A percentile compares a stretch with the other conserved stretches of the same genome.
Conservation (phyloP, 179 eudicot genomes). For the Patellifolia procumbens region DNA sequence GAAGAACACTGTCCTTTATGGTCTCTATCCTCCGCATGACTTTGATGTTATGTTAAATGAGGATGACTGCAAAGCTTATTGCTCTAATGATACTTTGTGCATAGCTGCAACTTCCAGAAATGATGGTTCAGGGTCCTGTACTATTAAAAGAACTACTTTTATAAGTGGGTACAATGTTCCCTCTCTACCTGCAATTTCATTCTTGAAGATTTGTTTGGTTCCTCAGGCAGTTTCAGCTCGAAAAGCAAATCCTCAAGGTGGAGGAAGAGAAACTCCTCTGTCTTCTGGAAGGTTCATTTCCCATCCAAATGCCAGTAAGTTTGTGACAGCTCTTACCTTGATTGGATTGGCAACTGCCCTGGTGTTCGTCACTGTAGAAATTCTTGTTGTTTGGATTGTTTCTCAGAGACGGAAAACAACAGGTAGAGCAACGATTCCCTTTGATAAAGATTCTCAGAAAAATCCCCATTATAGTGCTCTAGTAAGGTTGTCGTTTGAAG, state of each 20-base stretch:
- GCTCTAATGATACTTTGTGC: slow-evolving; percentile 55
- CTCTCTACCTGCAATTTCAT: slow-evolving; percentile 45
- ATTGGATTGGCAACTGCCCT: slow-evolving; percentile 44
- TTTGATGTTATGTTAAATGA: slow-evolving; percentile 50
- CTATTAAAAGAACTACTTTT: slow-evolving; percentile 54
- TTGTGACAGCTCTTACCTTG: slow-evolving; percentile 41
- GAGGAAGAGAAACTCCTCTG: slow-evolving; percentile 17
- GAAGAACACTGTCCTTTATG: slow-evolving; percentile 57
- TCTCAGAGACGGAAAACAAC: slow-evolving; percentile 31
- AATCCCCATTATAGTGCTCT: slow-evolving; percentile 45
- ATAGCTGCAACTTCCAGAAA: slow-evolving; percentile 56
- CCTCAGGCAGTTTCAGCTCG: slow-evolving; percentile 62
- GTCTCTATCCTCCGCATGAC: slow-evolving; percentile 62
- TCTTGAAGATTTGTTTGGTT: slow-evolving; percentile 56
- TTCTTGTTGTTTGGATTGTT: slow-evolving; percentile 35
- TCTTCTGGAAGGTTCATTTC: slow-evolving; percentile 23
- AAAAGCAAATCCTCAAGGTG: slow-evolving; percentile 33
- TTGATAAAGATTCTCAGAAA: slow-evolving; percentile 43
- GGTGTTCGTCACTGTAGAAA: slow-evolving; percentile 34
- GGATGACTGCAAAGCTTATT: slow-evolving; percentile 45
- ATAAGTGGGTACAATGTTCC: slow-evolving; percentile 51
- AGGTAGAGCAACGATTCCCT: slow-evolving; percentile 34
- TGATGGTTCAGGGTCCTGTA: slow-evolving; percentile 62
- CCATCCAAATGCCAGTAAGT: slow-evolving; percentile 18
- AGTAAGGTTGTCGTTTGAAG: slow-evolving; percentile 46